These are phyloP conservation scores for Ochetophila trinervis DNA, from an alignment of 306 rosid genomes.

Conservation along the genomic window DNA sequence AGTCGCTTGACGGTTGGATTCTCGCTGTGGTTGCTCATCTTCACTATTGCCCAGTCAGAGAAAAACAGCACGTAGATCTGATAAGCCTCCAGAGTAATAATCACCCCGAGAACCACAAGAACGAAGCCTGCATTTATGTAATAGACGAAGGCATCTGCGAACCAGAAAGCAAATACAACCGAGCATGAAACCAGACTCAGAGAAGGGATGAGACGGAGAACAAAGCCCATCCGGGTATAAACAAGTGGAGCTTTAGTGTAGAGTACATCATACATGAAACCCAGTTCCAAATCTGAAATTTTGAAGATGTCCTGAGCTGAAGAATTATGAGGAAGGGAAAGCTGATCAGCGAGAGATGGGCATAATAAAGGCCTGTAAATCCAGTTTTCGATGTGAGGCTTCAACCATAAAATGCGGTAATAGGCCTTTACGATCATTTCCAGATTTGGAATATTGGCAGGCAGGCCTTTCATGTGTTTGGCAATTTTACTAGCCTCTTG, in stretches of 20 bases:
- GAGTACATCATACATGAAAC: slow-evolving; percentile 69
- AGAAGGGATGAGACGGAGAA: slow-evolving; percentile 46
- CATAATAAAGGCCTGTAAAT: too few species aligned
- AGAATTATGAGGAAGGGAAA: neutral
- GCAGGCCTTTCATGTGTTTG: too few species aligned
- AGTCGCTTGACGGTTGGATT: neutral
- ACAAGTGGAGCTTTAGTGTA: slow-evolving; percentile 59
- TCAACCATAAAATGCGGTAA: too few species aligned
- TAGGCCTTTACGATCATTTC: too few species aligned
- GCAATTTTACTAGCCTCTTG: too few species aligned
- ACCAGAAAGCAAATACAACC: slow-evolving; percentile 26
- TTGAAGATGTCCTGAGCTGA: slow-evolving; percentile 38
- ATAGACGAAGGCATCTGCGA: too few species aligned
- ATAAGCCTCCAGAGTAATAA: slow-evolving; percentile 45
- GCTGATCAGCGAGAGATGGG: too few species aligned
- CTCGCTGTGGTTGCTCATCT: slow-evolving; percentile 40
- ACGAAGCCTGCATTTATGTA: slow-evolving; percentile 21
- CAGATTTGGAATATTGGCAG: too few species aligned
- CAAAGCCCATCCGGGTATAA: slow-evolving; percentile 47
- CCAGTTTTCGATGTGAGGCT: too few species aligned
- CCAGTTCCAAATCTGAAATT: slow-evolving; percentile 51
- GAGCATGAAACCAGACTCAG: slow-evolving; percentile 33
- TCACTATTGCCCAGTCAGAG: slow-evolving; percentile 55
- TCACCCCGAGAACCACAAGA: slow-evolving; percentile 41
- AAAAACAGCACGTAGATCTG: slow-evolving; percentile 49